A percentile compares a stretch with the other conserved stretches of the same genome.
phyloP scores from a whole-genome alignment of 208 protist species.

The Spongospora subterranea region DNA sequence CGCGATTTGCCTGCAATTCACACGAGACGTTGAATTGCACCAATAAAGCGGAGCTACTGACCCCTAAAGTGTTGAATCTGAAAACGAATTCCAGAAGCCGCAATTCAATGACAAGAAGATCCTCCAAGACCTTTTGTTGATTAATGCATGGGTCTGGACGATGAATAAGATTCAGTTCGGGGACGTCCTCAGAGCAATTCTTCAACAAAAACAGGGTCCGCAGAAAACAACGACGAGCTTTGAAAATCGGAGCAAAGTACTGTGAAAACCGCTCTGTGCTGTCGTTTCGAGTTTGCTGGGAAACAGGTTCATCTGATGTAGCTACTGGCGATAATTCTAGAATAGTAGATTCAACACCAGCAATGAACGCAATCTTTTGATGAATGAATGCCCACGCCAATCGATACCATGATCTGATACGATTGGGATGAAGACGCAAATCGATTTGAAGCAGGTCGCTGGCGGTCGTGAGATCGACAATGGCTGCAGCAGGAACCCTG shows the following conservation, averaged over 20 bases:
- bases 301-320: too few relatives aligned
- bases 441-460: not conserved
- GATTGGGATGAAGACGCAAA: not conserved
- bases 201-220: not conserved
- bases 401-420: not conserved
- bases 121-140: not conserved
- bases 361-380: not conserved
- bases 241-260: not conserved
- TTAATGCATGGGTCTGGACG: not conserved
- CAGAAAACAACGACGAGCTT: conserved; percentile 7
- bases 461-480: not conserved
- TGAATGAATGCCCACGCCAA: not conserved
- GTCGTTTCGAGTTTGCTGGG: too few relatives aligned
- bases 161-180: not conserved
- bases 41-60: too few relatives aligned
- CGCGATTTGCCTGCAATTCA: not conserved
- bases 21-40: not conserved
- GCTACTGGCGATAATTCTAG: not conserved
- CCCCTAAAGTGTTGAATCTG: too few relatives aligned
- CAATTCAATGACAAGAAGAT: not conserved
- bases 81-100: not conserved
- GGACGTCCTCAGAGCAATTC: not conserved
- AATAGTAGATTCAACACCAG: not conserved
- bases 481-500: not conserved
- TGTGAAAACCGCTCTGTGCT: too few relatives aligned